These are phyloP conservation scores for Saccharomyces cerevisiae DNA, from an alignment of 805 yeast genomes.

Conservation along the genomic window DNA sequence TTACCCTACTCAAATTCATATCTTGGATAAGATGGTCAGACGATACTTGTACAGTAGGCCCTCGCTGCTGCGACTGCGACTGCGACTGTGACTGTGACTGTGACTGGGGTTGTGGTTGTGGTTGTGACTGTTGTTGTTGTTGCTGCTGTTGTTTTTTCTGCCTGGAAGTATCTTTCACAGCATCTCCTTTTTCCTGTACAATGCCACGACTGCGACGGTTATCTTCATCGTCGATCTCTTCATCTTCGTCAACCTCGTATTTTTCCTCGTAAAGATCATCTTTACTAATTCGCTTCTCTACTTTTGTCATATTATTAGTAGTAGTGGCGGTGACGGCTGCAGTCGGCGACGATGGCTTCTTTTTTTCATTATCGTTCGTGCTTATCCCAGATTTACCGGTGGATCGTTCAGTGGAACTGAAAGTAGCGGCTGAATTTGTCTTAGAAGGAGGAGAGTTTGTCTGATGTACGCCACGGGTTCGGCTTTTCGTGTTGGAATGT, in stretches of 20 bases:
- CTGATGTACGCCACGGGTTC: constrained; percentile 1
- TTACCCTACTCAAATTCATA: neutral
- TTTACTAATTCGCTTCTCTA: neutral
- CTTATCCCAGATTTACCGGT: neutral
- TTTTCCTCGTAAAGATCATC: neutral
- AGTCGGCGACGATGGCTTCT: constrained; percentile 1
- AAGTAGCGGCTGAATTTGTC: neutral
- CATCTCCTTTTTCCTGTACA: constrained; percentile 3
- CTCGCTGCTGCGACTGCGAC: constrained; percentile 8
- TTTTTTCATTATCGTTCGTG: constrained; percentile 1
- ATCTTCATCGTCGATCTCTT: constrained; percentile 10
- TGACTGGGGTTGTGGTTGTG: too few species aligned
- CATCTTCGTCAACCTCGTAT: constrained; percentile 1
- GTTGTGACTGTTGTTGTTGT: neutral
- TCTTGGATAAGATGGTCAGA: neutral
- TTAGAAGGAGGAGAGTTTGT: constrained; percentile 2
- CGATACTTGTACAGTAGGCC: neutral
- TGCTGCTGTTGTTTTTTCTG: neutral
- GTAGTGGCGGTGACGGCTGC: neutral
- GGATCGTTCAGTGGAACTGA: constrained; percentile 1
- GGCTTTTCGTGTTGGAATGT: constrained; percentile 3
- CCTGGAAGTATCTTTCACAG: constrained; percentile 4
- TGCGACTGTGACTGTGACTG: constrained; percentile 8
- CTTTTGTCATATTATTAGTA: constrained; percentile 1
- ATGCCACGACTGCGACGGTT: constrained; percentile 3